These are phyloP conservation scores for Tulasnella sp. DNA, from an alignment of 768 basidiomycete species.

Conservation along the genomic window DNA sequence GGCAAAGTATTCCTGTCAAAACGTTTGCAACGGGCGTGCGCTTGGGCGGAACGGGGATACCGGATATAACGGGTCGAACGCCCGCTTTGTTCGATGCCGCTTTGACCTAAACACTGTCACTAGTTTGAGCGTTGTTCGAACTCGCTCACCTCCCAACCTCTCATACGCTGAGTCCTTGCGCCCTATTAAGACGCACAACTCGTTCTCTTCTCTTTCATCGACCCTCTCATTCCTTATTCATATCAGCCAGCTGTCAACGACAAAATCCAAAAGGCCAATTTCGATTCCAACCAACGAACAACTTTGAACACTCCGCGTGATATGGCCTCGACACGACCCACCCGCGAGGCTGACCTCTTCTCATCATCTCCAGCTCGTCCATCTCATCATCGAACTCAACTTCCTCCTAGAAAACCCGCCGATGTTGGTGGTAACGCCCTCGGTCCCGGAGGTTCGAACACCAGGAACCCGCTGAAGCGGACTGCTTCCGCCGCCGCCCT, in stretches of 20 bases:
- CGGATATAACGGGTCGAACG: neutral
- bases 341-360: slow-evolving; percentile 18
- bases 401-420: slow-evolving; percentile 1
- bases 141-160: neutral
- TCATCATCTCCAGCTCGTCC: slow-evolving; percentile 22
- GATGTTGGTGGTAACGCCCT: neutral
- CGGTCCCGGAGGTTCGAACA: neutral
- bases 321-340: neutral
- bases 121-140: neutral
- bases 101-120: neutral
- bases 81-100: neutral
- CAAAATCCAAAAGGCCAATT: neutral
- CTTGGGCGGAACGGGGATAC: neutral
- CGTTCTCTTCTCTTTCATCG: neutral
- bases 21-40: neutral
- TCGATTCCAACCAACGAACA: neutral
- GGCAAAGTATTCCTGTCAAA: neutral
- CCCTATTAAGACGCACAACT: neutral
- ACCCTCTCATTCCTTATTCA: neutral
- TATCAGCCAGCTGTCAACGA: neutral
- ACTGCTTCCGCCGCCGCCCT: slow-evolving; percentile 57
- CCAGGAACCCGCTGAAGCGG: slow-evolving; percentile 44
- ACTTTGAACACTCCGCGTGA: slow-evolving; percentile 2
- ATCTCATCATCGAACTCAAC: slow-evolving; percentile 20
- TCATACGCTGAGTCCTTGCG: neutral